Conservation (phyloP, 495 filamentous ascomycete species). For the Aspergillus coremiiformis region DNA sequence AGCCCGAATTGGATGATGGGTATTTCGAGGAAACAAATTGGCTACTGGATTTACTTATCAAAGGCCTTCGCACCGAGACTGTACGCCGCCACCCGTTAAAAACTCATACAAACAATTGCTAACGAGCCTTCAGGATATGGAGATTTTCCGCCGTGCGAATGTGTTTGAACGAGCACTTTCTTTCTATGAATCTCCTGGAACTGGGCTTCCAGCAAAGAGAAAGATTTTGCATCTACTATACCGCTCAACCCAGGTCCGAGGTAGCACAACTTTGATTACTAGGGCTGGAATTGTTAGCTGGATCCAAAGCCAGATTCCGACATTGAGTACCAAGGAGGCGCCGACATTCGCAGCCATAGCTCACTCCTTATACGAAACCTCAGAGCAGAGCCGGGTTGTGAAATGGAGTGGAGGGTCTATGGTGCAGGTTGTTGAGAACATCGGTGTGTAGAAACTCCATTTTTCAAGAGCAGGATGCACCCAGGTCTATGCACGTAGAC, state of each 20-base stretch:
- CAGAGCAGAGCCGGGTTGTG: conserved; percentile 57
- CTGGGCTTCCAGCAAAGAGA: conserved; percentile 49
- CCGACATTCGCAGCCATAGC: conserved; percentile 50
- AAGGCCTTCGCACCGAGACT: conserved; percentile 53
- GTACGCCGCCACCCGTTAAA: conserved; percentile 27
- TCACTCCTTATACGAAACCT: conserved; percentile 57
- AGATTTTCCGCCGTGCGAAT: conserved; percentile 71
- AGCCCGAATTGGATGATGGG: conserved; percentile 64
- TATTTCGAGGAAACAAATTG: conserved; percentile 72
- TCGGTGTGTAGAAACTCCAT: conserved; percentile 12
- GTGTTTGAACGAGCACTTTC: conserved; percentile 73
- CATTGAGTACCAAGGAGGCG: conserved; percentile 38
- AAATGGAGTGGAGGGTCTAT: conserved; percentile 57
- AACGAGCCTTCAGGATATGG: conserved; percentile 52
- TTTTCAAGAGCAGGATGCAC: background rate
- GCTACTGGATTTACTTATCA: conserved; percentile 69
- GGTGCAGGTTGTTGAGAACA: conserved; percentile 22
- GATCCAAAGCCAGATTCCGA: conserved; percentile 54
- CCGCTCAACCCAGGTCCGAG: conserved; percentile 63
- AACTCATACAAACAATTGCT: background rate
- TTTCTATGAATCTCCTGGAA: conserved; percentile 59
- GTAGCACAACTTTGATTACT: conserved; percentile 79
- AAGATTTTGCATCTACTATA: conserved; percentile 69
- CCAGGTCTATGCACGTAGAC: background rate
- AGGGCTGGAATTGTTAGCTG: conserved; percentile 75